A percentile compares a stretch with the other conserved stretches of the same genome.
Evolutionary conservation across 257 asterid species (phyloP).

Genomic region (Plantago major): DNA sequence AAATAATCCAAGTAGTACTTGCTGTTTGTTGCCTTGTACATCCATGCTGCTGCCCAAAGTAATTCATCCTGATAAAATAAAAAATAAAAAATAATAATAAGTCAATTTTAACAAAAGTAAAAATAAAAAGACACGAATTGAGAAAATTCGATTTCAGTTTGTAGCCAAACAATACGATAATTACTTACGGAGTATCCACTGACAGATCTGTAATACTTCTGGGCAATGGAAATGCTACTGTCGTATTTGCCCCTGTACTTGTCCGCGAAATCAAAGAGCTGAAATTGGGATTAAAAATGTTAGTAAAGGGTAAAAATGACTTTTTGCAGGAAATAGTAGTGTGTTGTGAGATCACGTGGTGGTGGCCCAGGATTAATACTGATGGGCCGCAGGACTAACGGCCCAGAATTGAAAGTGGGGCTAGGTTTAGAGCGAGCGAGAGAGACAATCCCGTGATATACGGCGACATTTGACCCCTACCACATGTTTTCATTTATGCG

Average conservation of each 20-base stretch:
- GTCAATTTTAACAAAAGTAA: no score
- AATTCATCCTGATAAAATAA: slow-evolving; percentile 63
- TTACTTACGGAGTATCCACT: slow-evolving; percentile 92
- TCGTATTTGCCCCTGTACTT: slow-evolving; percentile 69
- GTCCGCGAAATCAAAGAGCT: slow-evolving; percentile 57
- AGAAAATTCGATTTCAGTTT: no score
- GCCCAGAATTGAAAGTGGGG: slow-evolving; percentile 26
- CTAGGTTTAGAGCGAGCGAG: slow-evolving; percentile 9
- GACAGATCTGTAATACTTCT: slow-evolving; percentile 90
- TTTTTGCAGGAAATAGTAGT: no score
- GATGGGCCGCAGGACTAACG: slow-evolving; percentile 2
- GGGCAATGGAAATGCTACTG: slow-evolving; percentile 78
- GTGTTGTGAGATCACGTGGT: background rate
- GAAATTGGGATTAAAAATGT: slow-evolving; percentile 7
- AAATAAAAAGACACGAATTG: no score
- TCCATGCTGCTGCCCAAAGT: slow-evolving; percentile 98
- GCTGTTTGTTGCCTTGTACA: slow-evolving; percentile 81
- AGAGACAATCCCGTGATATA: slow-evolving; percentile 28
- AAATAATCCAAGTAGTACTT: slow-evolving; percentile 65
- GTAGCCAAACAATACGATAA: background rate
- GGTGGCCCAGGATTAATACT: background rate
- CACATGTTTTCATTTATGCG: slow-evolving; percentile 12
- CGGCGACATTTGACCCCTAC: slow-evolving; percentile 12
- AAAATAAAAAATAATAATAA: no score
- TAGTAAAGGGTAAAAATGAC: no score